Conservation (phyloP, 1,284 basidiomycete species). For the Bjerkandera adusta region DNA sequence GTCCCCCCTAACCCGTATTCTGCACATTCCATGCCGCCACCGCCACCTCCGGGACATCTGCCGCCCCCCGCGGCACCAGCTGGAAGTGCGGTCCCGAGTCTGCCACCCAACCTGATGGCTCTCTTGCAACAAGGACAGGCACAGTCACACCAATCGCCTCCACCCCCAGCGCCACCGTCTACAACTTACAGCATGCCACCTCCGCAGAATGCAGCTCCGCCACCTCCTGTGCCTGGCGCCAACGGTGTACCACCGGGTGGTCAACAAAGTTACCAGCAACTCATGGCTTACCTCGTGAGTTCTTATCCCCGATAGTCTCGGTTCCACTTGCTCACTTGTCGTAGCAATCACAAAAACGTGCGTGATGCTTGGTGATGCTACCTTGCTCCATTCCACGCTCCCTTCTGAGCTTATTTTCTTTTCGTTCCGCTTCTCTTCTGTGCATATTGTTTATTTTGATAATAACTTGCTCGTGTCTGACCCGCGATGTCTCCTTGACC, state of each 20-base stretch:
- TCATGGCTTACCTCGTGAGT: slow-evolving; percentile 32
- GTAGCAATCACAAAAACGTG: too few species aligned
- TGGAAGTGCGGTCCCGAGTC: slow-evolving; percentile 13
- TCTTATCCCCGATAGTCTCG: neutral
- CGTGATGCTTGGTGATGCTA: too few species aligned
- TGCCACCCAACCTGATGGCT: slow-evolving; percentile 30
- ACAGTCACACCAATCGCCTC: slow-evolving; percentile 16
- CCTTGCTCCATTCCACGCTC: too few species aligned
- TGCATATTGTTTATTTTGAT: too few species aligned
- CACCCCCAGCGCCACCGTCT: slow-evolving; percentile 20
- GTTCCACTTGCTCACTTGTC: neutral
- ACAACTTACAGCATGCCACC: slow-evolving; percentile 27
- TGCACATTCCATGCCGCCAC: slow-evolving; percentile 1
- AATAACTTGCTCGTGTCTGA: too few species aligned
- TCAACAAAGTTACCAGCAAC: slow-evolving; percentile 25
- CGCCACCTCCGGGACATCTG: neutral
- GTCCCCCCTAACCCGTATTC: neutral
- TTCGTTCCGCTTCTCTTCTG: too few species aligned
- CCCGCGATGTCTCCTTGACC: too few species aligned
- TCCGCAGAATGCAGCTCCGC: slow-evolving; percentile 18
- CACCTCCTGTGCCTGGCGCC: slow-evolving; percentile 23
- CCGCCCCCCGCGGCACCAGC: slow-evolving; percentile 1
- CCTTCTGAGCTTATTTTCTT: too few species aligned
- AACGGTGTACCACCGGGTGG: slow-evolving; percentile 21
- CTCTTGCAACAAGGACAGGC: slow-evolving; percentile 26